A percentile compares a stretch with the other conserved stretches of the same genome.
These are phyloP conservation scores for Pythium scleroteichum DNA, from an alignment of 352 stramenopile genomes.

Conservation along the genomic window DNA sequence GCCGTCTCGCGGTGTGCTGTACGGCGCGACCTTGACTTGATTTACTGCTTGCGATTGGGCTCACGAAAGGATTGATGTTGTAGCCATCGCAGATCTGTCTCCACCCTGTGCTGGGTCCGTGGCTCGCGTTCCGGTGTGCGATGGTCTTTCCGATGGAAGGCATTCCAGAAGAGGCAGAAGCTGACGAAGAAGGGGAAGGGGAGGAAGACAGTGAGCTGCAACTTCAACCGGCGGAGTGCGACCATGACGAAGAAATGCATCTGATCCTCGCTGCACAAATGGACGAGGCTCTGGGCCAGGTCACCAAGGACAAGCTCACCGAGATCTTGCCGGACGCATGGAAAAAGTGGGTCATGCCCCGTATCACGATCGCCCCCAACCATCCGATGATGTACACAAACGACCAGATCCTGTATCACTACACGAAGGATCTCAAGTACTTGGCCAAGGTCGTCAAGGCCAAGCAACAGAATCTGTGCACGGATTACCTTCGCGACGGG, in stretches of 20 bases:
- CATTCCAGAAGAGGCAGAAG: conserved; percentile 7
- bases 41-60: no score
- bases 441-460: conserved; percentile 40
- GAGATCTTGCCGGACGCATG: conserved; percentile 51
- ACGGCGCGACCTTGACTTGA: no score
- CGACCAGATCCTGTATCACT: conserved; percentile 74
- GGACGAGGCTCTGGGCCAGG: conserved; percentile 44
- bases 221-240: conserved; percentile 34
- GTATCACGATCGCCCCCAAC: conserved; percentile 55
- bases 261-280: conserved; percentile 41
- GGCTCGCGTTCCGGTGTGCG: conserved; percentile 68
- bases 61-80: conserved; percentile 1
- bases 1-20: conserved; percentile 51
- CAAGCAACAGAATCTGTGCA: conserved; percentile 31
- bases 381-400: conserved; percentile 62
- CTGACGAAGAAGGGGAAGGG: conserved; percentile 16
- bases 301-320: conserved; percentile 29
- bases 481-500: conserved; percentile 48
- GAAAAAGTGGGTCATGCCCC: conserved; percentile 55
- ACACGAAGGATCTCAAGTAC: conserved; percentile 61
- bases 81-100: conserved; percentile 67
- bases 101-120: conserved; percentile 59
- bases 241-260: conserved; percentile 44
- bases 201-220: background rate
- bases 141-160: conserved; percentile 51